phyloP scores from a whole-genome alignment of 208 protist genomes.

The Baffinella frigidus region DNA sequence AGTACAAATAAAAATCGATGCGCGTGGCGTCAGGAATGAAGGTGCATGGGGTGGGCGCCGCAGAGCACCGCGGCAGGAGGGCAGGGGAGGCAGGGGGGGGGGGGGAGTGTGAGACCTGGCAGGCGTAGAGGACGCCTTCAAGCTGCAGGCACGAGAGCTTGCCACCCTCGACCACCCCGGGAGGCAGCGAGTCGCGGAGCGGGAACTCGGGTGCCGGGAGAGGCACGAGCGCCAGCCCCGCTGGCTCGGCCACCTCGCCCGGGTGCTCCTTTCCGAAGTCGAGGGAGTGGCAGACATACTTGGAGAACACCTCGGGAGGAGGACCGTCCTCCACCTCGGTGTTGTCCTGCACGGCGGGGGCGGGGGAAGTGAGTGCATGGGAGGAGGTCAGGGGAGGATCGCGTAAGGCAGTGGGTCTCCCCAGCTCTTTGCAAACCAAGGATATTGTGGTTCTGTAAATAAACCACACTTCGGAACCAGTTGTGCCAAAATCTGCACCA shows the following conservation, averaged over 20 bases:
- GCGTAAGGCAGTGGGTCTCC: too few relatives aligned
- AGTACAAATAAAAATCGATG: too few relatives aligned
- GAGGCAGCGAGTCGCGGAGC: neutral
- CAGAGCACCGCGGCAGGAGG: too few relatives aligned
- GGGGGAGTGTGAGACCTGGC: neutral
- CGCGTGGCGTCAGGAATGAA: too few relatives aligned
- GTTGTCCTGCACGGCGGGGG: neutral
- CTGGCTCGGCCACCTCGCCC: neutral
- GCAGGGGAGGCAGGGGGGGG: too few relatives aligned
- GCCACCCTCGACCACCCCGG: neutral
- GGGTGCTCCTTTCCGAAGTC: neutral
- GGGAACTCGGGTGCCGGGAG: neutral
- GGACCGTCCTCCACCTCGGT: neutral
- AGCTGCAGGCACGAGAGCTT: conserved; percentile 35
- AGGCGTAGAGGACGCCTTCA: conserved; percentile 52
- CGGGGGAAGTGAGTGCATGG: too few relatives aligned
- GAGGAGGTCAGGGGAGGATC: too few relatives aligned
- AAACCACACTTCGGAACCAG: too few relatives aligned
- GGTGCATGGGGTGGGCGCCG: too few relatives aligned
- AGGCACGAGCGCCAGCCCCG: neutral
- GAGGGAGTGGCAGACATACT: neutral
- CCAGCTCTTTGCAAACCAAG: too few relatives aligned
- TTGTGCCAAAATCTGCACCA: too few relatives aligned
- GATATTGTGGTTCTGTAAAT: too few relatives aligned
- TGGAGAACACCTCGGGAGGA: neutral